Evolutionary conservation across 2,329 filamentous ascomycete species (phyloP).

Genomic region (Plenodomus biglobosus): DNA sequence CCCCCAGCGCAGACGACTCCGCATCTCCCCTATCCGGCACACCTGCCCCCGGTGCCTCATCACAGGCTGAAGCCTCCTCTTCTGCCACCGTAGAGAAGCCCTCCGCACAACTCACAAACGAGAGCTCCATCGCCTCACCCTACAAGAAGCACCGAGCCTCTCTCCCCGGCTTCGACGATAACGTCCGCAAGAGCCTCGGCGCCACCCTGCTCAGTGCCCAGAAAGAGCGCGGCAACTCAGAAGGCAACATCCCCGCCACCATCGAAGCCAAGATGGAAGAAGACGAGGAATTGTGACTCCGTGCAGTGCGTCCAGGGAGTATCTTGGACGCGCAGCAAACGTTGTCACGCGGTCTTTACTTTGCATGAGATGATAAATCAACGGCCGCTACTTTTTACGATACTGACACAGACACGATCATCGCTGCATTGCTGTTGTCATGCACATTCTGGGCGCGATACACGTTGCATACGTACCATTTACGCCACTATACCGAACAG

Average conservation of each 20-base stretch:
- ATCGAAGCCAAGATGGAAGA: conserved; percentile 44
- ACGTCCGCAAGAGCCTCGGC: conserved; percentile 43
- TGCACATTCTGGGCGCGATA: background rate
- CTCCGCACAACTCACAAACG: conserved; percentile 49
- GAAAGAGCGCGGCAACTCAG: conserved; percentile 40
- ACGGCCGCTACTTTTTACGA: background rate
- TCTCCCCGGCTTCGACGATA: conserved; percentile 53
- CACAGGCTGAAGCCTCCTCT: conserved; percentile 24
- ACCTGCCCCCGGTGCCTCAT: conserved; percentile 18
- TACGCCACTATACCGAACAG: background rate
- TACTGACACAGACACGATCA: background rate
- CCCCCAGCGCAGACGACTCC: conserved; percentile 27
- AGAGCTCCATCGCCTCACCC: conserved; percentile 64
- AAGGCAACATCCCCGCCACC: conserved; percentile 28
- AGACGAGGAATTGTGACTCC: conserved; percentile 50
- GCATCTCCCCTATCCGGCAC: conserved; percentile 31
- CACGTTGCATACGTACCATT: background rate
- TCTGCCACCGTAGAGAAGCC: conserved; percentile 38
- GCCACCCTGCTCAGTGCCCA: conserved; percentile 35
- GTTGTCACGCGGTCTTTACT: background rate
- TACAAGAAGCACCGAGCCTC: conserved; percentile 75
- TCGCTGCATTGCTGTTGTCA: background rate
- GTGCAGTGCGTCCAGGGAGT: conserved; percentile 7
- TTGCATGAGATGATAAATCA: background rate
- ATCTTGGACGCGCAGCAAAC: background rate